A percentile compares a stretch with the other conserved stretches of the same genome.
Evolutionary conservation across 2,329 filamentous ascomycete species (phyloP).

Genomic region (Colletotrichum viniferum): DNA sequence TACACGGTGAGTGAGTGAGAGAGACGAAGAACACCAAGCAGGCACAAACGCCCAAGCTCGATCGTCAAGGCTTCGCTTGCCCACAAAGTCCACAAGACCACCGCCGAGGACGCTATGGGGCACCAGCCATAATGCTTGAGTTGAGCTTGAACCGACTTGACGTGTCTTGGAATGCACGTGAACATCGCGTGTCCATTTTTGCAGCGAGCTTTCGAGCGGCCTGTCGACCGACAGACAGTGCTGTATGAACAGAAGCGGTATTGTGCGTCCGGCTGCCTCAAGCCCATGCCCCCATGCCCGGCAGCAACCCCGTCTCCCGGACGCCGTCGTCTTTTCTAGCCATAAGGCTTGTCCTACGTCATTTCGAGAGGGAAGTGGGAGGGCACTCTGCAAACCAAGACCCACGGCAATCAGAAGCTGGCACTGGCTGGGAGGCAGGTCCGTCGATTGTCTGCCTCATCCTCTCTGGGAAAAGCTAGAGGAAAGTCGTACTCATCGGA

Average conservation of each 20-base stretch:
- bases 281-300: not conserved
- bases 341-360: conserved; percentile 14
- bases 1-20: not conserved
- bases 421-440: not conserved
- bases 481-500: not conserved
- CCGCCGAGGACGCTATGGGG: not conserved
- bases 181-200: not conserved
- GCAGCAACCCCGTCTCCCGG: not conserved
- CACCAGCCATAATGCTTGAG: conserved; percentile 15
- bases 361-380: conserved; percentile 11
- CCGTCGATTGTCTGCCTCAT: not conserved
- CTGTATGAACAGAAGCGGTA: not conserved
- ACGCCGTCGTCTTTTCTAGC: not conserved
- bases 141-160: conserved; percentile 19
- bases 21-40: not conserved
- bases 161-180: not conserved
- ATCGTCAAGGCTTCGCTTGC: conserved; percentile 12
- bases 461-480: not conserved
- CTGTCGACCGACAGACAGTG: not conserved
- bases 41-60: conserved; percentile 10
- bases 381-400: conserved; percentile 7
- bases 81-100: conserved; percentile 2
- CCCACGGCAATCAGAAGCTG: not conserved
- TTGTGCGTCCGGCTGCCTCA: not conserved
- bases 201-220: not conserved